Evolutionary conservation across 805 yeast species (phyloP).

Genomic region (Brettanomyces bruxellensis): DNA sequence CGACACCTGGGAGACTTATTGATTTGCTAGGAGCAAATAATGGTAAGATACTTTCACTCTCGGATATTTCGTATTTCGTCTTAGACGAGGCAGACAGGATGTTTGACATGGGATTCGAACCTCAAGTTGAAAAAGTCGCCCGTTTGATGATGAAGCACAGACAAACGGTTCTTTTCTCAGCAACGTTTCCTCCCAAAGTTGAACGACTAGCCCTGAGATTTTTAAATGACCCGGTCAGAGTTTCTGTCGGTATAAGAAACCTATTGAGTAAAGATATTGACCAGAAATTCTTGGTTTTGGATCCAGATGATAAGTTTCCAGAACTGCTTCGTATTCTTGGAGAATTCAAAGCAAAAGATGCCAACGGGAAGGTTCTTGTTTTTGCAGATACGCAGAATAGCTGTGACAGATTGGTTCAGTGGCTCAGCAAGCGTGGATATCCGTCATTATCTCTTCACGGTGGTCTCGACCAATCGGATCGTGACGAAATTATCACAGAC

Average conservation of each 20-base stretch:
- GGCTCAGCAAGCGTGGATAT: conserved; percentile 43
- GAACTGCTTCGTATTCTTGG: conserved; percentile 50
- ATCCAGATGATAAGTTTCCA: conserved; percentile 46
- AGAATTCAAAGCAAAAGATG: conserved; percentile 25
- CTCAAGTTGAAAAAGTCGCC: conserved; percentile 80
- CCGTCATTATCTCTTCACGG: conserved; percentile 76
- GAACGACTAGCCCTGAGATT: conserved; percentile 64
- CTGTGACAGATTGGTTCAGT: conserved; percentile 63
- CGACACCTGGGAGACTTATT: conserved; percentile 92
- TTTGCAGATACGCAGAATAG: conserved; percentile 85
- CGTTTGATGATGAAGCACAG: conserved; percentile 72
- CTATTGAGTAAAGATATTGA: conserved; percentile 73
- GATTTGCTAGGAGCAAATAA: conserved; percentile 78
- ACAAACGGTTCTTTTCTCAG: conserved; percentile 87
- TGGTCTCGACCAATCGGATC: conserved; percentile 79
- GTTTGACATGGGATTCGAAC: conserved; percentile 97
- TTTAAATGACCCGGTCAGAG: conserved; percentile 58
- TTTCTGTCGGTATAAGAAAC: conserved; percentile 71
- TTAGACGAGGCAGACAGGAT: conserved; percentile 94
- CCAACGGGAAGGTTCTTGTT: conserved; percentile 50
- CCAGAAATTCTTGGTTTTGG: conserved; percentile 60
- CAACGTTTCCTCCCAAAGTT: conserved; percentile 82
- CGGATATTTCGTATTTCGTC: conserved; percentile 70
- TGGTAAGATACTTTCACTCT: conserved; percentile 64
- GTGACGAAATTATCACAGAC: conserved; percentile 63